These are phyloP conservation scores for Penicillium maclennaniae DNA, from an alignment of 495 filamentous ascomycete genomes.

Conservation along the genomic window DNA sequence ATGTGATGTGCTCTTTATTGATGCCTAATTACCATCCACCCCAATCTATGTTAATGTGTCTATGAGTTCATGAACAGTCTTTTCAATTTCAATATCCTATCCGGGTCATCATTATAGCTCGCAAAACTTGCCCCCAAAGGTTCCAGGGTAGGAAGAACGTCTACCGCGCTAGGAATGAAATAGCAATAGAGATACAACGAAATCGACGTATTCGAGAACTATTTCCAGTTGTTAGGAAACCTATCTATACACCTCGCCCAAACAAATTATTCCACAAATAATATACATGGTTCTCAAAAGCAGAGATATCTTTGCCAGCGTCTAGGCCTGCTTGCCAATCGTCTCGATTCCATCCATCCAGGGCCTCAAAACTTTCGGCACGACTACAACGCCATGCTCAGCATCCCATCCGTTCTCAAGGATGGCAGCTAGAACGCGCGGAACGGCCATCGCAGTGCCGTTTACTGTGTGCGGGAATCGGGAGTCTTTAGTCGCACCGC, in stretches of 20 bases:
- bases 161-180: not conserved
- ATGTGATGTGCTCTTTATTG: conserved; percentile 19
- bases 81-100: not conserved
- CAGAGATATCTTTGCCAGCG: not conserved
- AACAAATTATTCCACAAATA: conserved; percentile 1
- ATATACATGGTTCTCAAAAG: conserved; percentile 6
- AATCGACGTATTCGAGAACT: too few species aligned
- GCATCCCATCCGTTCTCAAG: conserved; percentile 91
- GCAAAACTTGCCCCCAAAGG: too few species aligned
- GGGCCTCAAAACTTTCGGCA: conserved; percentile 71
- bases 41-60: conserved; percentile 15
- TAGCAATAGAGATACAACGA: not conserved
- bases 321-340: conserved; percentile 40
- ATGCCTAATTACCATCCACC: not conserved
- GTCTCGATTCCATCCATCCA: conserved; percentile 76
- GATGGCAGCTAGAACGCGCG: conserved; percentile 83
- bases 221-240: not conserved
- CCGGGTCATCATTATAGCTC: not conserved
- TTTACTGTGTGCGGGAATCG: conserved; percentile 84
- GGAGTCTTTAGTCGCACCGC: conserved; percentile 38
- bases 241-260: not conserved
- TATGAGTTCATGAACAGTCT: conserved; percentile 21
- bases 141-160: not conserved
- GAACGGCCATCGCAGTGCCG: conserved; percentile 89
- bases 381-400: conserved; percentile 53